Evolutionary conservation across 1,284 basidiomycete genomes (phyloP).

Genomic region (Cryptococcus neoformans): DNA sequence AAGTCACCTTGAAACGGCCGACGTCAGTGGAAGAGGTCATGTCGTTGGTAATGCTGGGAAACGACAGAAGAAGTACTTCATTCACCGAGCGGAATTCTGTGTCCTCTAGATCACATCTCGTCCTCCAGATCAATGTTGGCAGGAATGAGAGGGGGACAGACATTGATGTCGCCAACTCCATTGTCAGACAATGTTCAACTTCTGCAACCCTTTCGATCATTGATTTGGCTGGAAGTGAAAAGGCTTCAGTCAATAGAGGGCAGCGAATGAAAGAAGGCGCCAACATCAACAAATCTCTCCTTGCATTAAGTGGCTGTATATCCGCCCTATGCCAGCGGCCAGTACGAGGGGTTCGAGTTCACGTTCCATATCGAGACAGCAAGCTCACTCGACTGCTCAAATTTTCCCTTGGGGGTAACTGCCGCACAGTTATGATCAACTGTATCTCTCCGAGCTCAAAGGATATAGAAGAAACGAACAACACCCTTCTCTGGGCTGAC

Average conservation of each 20-base stretch:
- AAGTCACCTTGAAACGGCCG: conserved; percentile 75
- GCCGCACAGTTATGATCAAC: conserved; percentile 97
- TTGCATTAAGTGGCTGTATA: conserved; percentile 94
- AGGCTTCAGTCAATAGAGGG: conserved; percentile 96
- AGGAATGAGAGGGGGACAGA: conserved; percentile 60
- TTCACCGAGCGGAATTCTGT: conserved; percentile 92
- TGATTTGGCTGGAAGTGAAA: conserved; percentile 92
- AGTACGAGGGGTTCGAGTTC: conserved; percentile 71
- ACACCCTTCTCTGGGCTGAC: conserved; percentile 93
- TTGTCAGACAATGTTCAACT: conserved; percentile 58
- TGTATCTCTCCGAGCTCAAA: conserved; percentile 90
- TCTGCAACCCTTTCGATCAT: conserved; percentile 92
- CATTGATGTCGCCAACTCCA: conserved; percentile 36
- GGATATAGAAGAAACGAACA: conserved; percentile 97
- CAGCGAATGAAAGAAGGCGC: conserved; percentile 95
- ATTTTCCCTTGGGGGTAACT: conserved; percentile 94
- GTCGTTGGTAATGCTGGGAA: conserved; percentile 82
- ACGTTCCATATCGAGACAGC: conserved; percentile 93
- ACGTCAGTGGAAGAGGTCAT: conserved; percentile 85
- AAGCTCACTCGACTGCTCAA: conserved; percentile 94
- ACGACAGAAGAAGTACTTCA: conserved; percentile 81
- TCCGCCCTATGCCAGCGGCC: conserved; percentile 79
- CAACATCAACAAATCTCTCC: conserved; percentile 95
- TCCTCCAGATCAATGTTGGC: conserved; percentile 87
- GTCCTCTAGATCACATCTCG: conserved; percentile 92